Evolutionary conservation across 768 basidiomycete species (phyloP).

Genomic region (Leccinum imitatum): DNA sequence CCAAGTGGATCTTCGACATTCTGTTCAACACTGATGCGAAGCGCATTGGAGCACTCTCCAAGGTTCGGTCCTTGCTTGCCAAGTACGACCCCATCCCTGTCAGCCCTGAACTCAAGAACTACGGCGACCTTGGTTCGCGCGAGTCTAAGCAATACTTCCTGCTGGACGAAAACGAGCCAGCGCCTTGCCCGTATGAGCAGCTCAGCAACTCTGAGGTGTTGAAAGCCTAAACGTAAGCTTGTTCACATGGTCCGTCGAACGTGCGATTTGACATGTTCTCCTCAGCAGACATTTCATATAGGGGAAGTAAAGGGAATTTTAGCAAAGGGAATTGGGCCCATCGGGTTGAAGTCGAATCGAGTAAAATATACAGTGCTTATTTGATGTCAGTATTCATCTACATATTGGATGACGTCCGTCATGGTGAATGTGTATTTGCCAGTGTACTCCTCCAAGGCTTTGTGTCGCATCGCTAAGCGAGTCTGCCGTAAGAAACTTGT

Average conservation of each 20-base stretch:
- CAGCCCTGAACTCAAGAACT: conserved; percentile 25
- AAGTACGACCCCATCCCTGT: conserved; percentile 23
- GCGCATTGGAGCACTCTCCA: conserved; percentile 17
- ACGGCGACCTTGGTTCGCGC: conserved; percentile 21
- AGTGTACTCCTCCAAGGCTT: too few species aligned
- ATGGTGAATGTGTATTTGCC: background rate
- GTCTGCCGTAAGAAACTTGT: background rate
- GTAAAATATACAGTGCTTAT: background rate
- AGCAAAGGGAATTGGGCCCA: background rate
- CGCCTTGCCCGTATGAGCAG: conserved; percentile 18
- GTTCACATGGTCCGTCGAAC: background rate
- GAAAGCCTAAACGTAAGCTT: conserved; percentile 3
- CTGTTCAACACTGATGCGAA: conserved; percentile 22
- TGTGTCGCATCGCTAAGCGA: background rate
- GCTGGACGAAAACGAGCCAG: conserved; percentile 22
- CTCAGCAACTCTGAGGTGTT: conserved; percentile 4
- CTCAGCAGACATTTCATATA: background rate
- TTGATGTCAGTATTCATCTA: background rate
- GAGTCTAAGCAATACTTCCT: conserved; percentile 25
- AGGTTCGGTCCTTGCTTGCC: conserved; percentile 17
- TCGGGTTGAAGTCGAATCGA: background rate
- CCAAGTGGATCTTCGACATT: conserved; percentile 26
- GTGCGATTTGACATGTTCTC: background rate
- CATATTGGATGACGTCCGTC: background rate
- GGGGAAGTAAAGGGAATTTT: background rate